A percentile compares a stretch with the other conserved stretches of the same genome.
Evolutionary conservation across 179 eudicot genomes (phyloP).

Genomic region (Gypsophila paniculata): DNA sequence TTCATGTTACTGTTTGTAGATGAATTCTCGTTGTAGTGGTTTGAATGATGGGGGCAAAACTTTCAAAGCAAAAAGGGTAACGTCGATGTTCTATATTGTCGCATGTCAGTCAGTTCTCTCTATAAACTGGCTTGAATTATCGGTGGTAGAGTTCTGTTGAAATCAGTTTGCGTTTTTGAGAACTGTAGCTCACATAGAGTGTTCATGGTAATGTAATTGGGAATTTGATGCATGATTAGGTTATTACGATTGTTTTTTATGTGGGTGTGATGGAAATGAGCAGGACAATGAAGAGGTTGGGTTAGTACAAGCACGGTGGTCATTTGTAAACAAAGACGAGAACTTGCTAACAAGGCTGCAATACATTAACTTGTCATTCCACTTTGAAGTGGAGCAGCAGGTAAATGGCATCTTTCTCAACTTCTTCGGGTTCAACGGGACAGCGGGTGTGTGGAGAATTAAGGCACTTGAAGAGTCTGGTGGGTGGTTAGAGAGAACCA

Average conservation of each 20-base stretch:
- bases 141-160: neutral
- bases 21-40: neutral
- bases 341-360: slow-evolving; percentile 81
- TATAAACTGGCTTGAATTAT: neutral
- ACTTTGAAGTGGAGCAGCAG: slow-evolving; percentile 98
- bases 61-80: neutral
- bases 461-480: slow-evolving; percentile 96
- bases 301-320: slow-evolving; percentile 74
- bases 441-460: slow-evolving; percentile 98
- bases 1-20: neutral
- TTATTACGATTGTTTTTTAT: slow-evolving; percentile 8
- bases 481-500: slow-evolving; percentile 95
- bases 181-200: neutral
- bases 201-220: slow-evolving; percentile 8
- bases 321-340: slow-evolving; percentile 90
- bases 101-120: neutral
- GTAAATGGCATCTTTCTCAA: slow-evolving; percentile 87
- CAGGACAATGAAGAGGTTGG: slow-evolving; percentile 45
- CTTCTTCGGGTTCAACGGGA: slow-evolving; percentile 97
- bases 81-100: slow-evolving; percentile 3
- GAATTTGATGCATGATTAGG: neutral
- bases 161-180: neutral
- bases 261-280: slow-evolving; percentile 20
- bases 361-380: slow-evolving; percentile 80
- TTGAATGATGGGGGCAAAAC: neutral